Evolutionary conservation across 495 filamentous ascomycete genomes (phyloP), one percentile per base, ranked within the genome.

Genomic region (Usnea hakonensis): DNA sequence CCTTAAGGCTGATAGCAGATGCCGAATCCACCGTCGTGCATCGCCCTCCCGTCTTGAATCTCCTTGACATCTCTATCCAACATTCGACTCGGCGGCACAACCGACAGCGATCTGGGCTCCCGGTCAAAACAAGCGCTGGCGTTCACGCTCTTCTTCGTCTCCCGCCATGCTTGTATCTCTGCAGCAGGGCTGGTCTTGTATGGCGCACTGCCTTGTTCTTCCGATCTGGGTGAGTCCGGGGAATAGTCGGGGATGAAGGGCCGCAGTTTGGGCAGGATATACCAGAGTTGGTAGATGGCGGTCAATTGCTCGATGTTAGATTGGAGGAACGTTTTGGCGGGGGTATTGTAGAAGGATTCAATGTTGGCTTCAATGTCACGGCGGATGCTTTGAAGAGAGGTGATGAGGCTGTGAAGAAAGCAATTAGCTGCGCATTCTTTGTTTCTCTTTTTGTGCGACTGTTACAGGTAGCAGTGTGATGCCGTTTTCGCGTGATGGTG

Each of bases 281-380:
- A 61, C 11, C 50, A 52, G 5, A 61, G 58, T 36, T 61, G 58
- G 36, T 61, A 61, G 36, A 61, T 61, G 16, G 58, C 48, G 26
- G 58, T 61, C 17, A 61, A 36, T 32, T 61, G 58, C n/a, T 61
- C 58, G 48, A 61, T 61, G 46, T 55, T 61, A 26, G 58, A 61
- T 8, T 61, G 58, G 36, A 61, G 40, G 28, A 61, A 61, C 2
- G 58, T 61, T 52, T 61, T 61, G 33, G 58, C 38, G 10, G 16
- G 37, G 1, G 58, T 48, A 1, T 61, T 54, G 36, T 61, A 53
- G 58, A 61, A 61, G 28, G 44, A 53, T 17, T 61, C 58, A 21
- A 61, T 54, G 26, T 61, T 61, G 48, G 48, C 58, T 3, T 54
- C 58, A 28, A 61, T 32, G 19, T 61, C 58, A 14, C 53, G 30